Conservation (phyloP, 371 early-diverging fungal species). For the Rhizopus arrhizus region DNA sequence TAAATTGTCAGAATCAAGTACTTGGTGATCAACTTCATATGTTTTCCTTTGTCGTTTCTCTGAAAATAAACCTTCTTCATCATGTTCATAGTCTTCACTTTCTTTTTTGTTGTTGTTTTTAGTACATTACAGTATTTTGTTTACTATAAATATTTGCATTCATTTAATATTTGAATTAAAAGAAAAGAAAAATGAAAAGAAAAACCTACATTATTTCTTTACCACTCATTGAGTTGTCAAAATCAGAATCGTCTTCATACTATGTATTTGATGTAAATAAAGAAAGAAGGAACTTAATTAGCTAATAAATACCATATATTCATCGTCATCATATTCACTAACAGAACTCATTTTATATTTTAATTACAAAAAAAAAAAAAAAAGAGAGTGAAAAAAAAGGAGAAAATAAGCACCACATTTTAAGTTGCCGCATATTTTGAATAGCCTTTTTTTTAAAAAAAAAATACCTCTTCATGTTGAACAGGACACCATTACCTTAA, state of each 20-base stretch:
- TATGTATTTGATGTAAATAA: background rate
- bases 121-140: background rate
- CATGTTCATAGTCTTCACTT: constrained; percentile 38
- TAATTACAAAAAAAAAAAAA: constrained; percentile 2
- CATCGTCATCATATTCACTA: constrained; percentile 31
- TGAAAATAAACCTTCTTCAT: constrained; percentile 41
- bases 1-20: constrained; percentile 29
- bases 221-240: constrained; percentile 39
- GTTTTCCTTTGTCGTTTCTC: constrained; percentile 39
- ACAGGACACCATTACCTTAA: no score
- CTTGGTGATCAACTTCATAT: constrained; percentile 46
- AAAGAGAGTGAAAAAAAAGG: constrained; percentile 3
- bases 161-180: no score
- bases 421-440: no score
- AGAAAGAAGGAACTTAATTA: background rate
- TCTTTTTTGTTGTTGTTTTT: constrained; percentile 17
- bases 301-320: constrained; percentile 24
- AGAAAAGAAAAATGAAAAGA: background rate
- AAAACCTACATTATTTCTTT: constrained; percentile 10
- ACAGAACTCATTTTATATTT: constrained; percentile 26
- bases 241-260: constrained; percentile 36
- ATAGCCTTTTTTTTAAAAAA: no score
- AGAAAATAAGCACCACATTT: background rate
- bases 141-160: background rate
- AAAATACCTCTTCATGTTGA: no score